phyloP scores from a whole-genome alignment of 257 asterid genomes.

The Solanum sejunctum region DNA sequence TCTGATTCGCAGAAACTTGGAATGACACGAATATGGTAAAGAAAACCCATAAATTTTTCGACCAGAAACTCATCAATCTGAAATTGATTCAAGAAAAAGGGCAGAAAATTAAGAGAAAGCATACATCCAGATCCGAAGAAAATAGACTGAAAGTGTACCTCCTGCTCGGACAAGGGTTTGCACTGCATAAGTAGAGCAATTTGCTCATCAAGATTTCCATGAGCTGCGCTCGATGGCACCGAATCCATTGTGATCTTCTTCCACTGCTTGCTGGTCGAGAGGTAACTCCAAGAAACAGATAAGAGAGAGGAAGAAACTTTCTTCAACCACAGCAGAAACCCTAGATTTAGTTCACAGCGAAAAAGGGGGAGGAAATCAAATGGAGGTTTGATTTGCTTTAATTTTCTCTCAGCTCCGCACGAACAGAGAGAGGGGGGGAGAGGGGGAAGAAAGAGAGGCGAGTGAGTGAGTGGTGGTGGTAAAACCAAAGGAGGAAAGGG shows the following conservation, averaged over 20 bases:
- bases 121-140: not conserved
- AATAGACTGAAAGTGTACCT: slow-evolving; percentile 14
- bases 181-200: slow-evolving; percentile 78
- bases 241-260: slow-evolving; percentile 24
- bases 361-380: not conserved
- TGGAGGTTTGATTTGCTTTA: not conserved
- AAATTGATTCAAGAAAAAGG: not conserved
- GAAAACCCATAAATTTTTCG: not conserved
- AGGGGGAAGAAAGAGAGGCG: not conserved
- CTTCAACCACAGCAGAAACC: not conserved
- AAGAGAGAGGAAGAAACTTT: not conserved
- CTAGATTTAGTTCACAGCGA: not conserved
- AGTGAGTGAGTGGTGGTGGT: not conserved
- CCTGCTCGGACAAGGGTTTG: slow-evolving; percentile 73
- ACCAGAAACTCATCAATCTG: not conserved
- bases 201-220: slow-evolving; percentile 60
- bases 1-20: not conserved
- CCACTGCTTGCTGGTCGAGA: not conserved
- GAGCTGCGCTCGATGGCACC: slow-evolving; percentile 34
- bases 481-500: not conserved
- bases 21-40: not conserved
- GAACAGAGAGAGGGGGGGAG: not conserved
- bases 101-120: not conserved
- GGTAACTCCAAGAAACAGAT: not conserved
- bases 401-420: not conserved